These are phyloP conservation scores for Leccinellum luteum DNA, from an alignment of 768 basidiomycete species.

Conservation along the genomic window DNA sequence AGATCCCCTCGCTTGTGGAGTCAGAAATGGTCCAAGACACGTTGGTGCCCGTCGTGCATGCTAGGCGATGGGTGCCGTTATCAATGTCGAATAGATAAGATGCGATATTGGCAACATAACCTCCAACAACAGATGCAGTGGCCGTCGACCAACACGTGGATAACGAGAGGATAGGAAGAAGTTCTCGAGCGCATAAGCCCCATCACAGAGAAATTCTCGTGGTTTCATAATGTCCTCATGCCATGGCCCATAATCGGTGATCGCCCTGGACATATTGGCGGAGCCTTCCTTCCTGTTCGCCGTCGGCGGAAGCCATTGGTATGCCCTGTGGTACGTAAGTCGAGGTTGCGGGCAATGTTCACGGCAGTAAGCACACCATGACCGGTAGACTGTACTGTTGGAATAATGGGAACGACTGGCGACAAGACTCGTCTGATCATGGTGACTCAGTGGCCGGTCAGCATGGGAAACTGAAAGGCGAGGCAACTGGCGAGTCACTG, in stretches of 20 bases:
- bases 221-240: background rate
- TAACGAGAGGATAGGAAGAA: background rate
- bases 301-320: background rate
- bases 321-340: background rate
- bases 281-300: background rate
- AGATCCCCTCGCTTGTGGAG: slow-evolving; percentile 53
- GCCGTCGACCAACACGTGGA: slow-evolving; percentile 45
- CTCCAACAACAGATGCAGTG: slow-evolving; percentile 65
- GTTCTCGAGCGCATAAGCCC: background rate
- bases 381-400: background rate
- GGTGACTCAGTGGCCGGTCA: background rate
- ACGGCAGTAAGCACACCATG: background rate
- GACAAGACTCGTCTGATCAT: background rate
- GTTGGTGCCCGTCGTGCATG: slow-evolving; percentile 38
- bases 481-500: background rate
- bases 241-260: too few species aligned
- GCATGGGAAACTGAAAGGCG: background rate
- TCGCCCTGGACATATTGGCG: background rate
- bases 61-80: slow-evolving; percentile 43
- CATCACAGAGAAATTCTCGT: background rate
- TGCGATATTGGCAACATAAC: slow-evolving; percentile 58
- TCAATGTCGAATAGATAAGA: slow-evolving; percentile 61
- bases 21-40: slow-evolving; percentile 62
- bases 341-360: background rate
- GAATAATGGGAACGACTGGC: background rate